Conservation (phyloP, 2,329 filamentous ascomycete species). For the Alternaria panax region DNA sequence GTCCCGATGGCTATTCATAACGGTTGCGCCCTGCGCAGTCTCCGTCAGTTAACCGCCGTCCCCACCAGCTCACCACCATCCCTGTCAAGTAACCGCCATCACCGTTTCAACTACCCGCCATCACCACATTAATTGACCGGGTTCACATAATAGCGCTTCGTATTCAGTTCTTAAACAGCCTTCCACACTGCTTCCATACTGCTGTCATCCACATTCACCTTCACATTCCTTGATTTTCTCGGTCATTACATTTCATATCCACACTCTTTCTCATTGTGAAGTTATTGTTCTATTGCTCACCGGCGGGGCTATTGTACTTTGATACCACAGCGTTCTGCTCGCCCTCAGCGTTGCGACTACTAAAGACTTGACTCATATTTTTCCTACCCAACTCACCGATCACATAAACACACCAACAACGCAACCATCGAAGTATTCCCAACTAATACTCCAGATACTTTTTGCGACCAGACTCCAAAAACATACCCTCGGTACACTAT, state of each 20-base stretch:
- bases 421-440: background rate
- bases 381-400: slow-evolving; percentile 21
- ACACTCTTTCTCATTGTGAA: slow-evolving; percentile 33
- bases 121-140: background rate
- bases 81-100: background rate
- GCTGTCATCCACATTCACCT: slow-evolving; percentile 25
- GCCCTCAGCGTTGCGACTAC: slow-evolving; percentile 8
- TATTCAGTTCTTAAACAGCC: background rate
- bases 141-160: background rate
- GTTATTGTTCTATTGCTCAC: slow-evolving; percentile 13
- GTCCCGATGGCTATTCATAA: background rate
- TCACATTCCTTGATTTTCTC: slow-evolving; percentile 13
- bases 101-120: background rate
- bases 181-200: background rate
- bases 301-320: slow-evolving; percentile 21
- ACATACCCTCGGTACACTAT: slow-evolving; percentile 6
- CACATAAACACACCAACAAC: slow-evolving; percentile 15
- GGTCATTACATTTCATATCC: slow-evolving; percentile 5
- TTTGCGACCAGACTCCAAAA: slow-evolving; percentile 10
- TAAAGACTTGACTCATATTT: slow-evolving; percentile 14
- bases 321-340: slow-evolving; percentile 13
- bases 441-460: background rate
- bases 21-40: background rate
- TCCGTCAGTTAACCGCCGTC: background rate
- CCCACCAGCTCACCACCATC: background rate